Percentiles rank a stretch among this genome's conserved stretches.
Evolutionary conservation across 2,329 filamentous ascomycete genomes (phyloP).

Genomic region (Zymoseptoria ardabiliae): DNA sequence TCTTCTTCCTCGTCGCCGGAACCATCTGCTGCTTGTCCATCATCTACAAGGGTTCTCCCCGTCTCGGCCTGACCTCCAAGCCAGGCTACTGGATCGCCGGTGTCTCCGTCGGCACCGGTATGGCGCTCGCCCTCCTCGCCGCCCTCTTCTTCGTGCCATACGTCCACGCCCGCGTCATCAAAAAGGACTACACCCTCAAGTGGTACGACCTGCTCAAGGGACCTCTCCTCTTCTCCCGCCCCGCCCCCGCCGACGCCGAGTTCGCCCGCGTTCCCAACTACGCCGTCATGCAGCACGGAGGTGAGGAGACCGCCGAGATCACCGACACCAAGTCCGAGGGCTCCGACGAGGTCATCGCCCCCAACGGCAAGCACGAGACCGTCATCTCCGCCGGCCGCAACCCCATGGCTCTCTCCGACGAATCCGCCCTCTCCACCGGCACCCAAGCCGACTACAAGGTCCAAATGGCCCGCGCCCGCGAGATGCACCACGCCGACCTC

Average conservation of each 20-base stretch:
- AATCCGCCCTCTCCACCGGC: not conserved
- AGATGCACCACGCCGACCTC: slow-evolving; percentile 56
- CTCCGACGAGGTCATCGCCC: slow-evolving; percentile 36
- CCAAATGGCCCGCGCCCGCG: slow-evolving; percentile 50
- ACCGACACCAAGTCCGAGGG: slow-evolving; percentile 28
- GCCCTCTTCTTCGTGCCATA: slow-evolving; percentile 34
- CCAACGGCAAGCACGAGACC: slow-evolving; percentile 32
- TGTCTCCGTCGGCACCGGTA: slow-evolving; percentile 40
- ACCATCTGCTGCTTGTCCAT: slow-evolving; percentile 49
- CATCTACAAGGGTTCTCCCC: slow-evolving; percentile 42
- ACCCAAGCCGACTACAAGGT: slow-evolving; percentile 48
- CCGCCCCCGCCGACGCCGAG: slow-evolving; percentile 46
- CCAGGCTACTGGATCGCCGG: slow-evolving; percentile 41
- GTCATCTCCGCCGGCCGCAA: not conserved
- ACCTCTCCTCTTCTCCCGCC: slow-evolving; percentile 44
- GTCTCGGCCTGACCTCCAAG: slow-evolving; percentile 38
- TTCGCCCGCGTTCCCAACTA: slow-evolving; percentile 62
- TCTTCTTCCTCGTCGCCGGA: slow-evolving; percentile 42
- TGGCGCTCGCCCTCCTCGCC: slow-evolving; percentile 35
- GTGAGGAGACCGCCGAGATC: slow-evolving; percentile 38
- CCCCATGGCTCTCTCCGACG: not conserved
- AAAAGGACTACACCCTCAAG: slow-evolving; percentile 26
- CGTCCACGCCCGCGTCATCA: slow-evolving; percentile 26
- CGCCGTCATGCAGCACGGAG: slow-evolving; percentile 63
- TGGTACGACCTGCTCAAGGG: slow-evolving; percentile 30